phyloP scores from a whole-genome alignment of 2,329 filamentous ascomycete species.

The Fusarium devonianum region DNA sequence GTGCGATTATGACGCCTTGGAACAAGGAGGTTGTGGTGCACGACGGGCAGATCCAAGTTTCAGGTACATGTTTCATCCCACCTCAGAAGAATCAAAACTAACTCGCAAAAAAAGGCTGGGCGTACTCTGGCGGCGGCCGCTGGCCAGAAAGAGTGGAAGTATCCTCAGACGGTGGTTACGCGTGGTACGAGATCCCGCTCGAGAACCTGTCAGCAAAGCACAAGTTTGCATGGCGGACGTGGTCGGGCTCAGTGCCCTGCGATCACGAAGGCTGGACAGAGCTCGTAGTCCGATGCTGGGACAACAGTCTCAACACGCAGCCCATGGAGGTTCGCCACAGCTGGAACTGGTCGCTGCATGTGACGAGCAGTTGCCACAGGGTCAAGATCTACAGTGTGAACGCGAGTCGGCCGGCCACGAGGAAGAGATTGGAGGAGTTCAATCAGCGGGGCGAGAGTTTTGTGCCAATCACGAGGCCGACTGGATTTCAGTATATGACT shows the following conservation, averaged over 20 bases:
- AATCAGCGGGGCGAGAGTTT: conserved; percentile 56
- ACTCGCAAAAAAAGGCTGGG: conserved; percentile 63
- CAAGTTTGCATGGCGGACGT: conserved; percentile 69
- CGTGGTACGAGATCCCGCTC: conserved; percentile 69
- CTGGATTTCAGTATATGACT: too few species aligned
- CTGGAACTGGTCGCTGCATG: conserved; percentile 74
- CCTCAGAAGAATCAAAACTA: not conserved
- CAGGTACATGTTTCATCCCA: not conserved
- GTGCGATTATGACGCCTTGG: conserved; percentile 70
- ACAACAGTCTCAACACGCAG: conserved; percentile 68
- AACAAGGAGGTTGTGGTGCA: conserved; percentile 68
- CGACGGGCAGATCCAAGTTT: conserved; percentile 61
- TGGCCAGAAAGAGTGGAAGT: conserved; percentile 71
- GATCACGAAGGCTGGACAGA: conserved; percentile 69
- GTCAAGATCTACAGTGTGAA: conserved; percentile 71
- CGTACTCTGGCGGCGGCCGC: conserved; percentile 64
- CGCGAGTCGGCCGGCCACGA: conserved; percentile 55
- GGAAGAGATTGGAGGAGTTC: conserved; percentile 57
- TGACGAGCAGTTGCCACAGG: conserved; percentile 68
- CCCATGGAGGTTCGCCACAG: conserved; percentile 47
- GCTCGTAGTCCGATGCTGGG: conserved; percentile 66
- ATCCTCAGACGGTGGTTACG: conserved; percentile 66
- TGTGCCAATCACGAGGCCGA: too few species aligned
- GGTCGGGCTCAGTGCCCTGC: conserved; percentile 68
- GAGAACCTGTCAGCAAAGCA: conserved; percentile 69